A percentile compares a stretch with the other conserved stretches of the same genome.
phyloP scores from a whole-genome alignment of 768 basidiomycete genomes.

The Tremella fuciformis region DNA sequence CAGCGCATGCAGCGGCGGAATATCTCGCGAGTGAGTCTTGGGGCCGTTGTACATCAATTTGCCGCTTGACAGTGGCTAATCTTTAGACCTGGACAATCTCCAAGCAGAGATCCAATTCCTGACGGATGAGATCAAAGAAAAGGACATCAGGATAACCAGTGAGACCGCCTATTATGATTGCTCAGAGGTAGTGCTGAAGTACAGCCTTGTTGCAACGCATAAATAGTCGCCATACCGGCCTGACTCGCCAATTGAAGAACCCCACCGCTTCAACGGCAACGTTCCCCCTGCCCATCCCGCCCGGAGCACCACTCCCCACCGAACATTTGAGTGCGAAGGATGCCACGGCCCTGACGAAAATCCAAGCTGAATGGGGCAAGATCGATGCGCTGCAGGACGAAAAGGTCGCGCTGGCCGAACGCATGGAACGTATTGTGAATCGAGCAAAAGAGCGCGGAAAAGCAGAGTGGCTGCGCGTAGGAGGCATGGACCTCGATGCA shows the following conservation, averaged over 20 bases:
- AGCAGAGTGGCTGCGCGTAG: conserved; percentile 49
- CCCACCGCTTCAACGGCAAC: conserved; percentile 16
- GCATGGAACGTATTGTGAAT: conserved; percentile 43
- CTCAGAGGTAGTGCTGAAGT: background rate
- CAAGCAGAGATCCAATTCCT: conserved; percentile 45
- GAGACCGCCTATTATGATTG: conserved; percentile 7
- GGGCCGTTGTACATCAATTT: too few relatives aligned
- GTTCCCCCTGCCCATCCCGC: conserved; percentile 24
- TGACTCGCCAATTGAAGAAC: conserved; percentile 22
- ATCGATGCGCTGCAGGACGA: conserved; percentile 46
- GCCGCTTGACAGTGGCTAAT: background rate
- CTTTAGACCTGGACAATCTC: conserved; percentile 46
- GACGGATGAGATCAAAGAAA: conserved; percentile 46
- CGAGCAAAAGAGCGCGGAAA: conserved; percentile 41
- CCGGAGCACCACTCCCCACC: conserved; percentile 28
- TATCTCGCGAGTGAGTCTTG: conserved; percentile 34
- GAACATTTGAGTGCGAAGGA: conserved; percentile 38
- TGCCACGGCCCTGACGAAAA: conserved; percentile 35
- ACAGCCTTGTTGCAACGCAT: conserved; percentile 36
- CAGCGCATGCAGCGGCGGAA: conserved; percentile 42
- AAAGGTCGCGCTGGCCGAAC: conserved; percentile 41
- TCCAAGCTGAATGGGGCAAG: conserved; percentile 46
- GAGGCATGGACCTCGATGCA: conserved; percentile 42
- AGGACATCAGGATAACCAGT: conserved; percentile 45
- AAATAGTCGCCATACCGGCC: conserved; percentile 34